phyloP scores from a whole-genome alignment of 331 rosid genomes.

The Quercus lobata region DNA sequence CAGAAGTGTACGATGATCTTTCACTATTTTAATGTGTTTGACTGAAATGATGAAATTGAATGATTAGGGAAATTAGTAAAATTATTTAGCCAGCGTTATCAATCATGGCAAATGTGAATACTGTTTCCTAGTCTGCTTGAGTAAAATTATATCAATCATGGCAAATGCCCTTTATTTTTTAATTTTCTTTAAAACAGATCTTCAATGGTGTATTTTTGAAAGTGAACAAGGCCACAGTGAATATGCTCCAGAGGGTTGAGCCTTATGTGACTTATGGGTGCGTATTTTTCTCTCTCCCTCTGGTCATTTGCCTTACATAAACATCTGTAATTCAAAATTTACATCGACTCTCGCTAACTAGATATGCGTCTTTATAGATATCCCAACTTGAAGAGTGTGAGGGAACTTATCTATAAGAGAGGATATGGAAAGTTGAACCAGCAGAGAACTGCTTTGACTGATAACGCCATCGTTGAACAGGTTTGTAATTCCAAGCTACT shows the following conservation, averaged over 20 bases:
- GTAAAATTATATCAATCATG: not conserved
- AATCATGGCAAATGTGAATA: not conserved
- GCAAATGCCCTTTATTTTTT: not conserved
- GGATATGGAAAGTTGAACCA: conserved; percentile 68
- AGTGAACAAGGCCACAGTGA: conserved; percentile 80
- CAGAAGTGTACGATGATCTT: too few species aligned
- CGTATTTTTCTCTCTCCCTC: not conserved
- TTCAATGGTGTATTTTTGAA: conserved; percentile 83
- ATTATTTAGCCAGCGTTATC: not conserved
- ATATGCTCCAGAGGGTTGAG: conserved; percentile 79
- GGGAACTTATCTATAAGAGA: conserved; percentile 68
- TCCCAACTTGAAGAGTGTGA: conserved; percentile 78
- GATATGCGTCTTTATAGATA: conserved; percentile 19
- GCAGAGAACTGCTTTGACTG: conserved; percentile 65
- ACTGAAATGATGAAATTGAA: not conserved
- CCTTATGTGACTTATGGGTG: conserved; percentile 88
- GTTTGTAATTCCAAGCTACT: conserved; percentile 12
- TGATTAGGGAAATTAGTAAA: not conserved
- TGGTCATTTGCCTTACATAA: too few species aligned
- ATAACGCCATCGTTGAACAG: conserved; percentile 66
- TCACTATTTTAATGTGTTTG: too few species aligned
- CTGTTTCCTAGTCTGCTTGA: too few species aligned
- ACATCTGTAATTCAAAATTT: too few species aligned
- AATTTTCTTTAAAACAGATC: conserved; percentile 25
- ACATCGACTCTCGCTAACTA: too few species aligned